Percentiles rank a stretch among this genome's conserved stretches.
Evolutionary conservation across 441 rosid genomes (phyloP).

Genomic region (Hura crepitans): DNA sequence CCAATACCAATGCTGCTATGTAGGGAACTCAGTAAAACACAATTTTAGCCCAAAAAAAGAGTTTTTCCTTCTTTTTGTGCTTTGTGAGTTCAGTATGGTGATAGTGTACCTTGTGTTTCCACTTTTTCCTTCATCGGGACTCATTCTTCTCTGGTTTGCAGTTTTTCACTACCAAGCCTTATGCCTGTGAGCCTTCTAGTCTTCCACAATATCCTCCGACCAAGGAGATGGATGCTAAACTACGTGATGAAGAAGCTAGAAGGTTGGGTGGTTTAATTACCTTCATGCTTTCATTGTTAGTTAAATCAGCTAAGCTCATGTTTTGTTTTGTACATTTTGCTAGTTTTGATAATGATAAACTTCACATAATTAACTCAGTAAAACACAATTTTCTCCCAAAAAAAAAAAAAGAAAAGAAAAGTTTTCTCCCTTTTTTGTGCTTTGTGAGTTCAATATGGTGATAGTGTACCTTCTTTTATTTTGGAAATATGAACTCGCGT

Average conservation of each 20-base stretch:
- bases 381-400: conserved; percentile 5
- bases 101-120: neutral
- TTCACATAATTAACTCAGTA: neutral
- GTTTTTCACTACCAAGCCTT: conserved; percentile 78
- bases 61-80: neutral
- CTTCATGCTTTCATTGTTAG: conserved; percentile 16
- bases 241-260: conserved; percentile 83
- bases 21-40: neutral
- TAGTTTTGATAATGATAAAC: neutral
- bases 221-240: conserved; percentile 91
- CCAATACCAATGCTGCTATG: neutral
- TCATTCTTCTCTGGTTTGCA: conserved; percentile 28
- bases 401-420: too few relatives aligned
- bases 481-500: neutral
- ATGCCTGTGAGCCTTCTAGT: conserved; percentile 84
- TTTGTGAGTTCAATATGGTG: neutral
- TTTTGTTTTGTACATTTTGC: neutral
- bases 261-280: conserved; percentile 39
- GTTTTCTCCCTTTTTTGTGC: neutral
- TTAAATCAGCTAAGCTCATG: neutral
- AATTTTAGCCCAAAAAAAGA: too few relatives aligned
- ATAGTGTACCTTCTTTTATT: neutral
- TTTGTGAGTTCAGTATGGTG: neutral
- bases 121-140: conserved; percentile 8
- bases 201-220: conserved; percentile 92